Base-by-base conservation (phyloP, 495 filamentous ascomycete genomes). In the Tuber indicum region DNA sequence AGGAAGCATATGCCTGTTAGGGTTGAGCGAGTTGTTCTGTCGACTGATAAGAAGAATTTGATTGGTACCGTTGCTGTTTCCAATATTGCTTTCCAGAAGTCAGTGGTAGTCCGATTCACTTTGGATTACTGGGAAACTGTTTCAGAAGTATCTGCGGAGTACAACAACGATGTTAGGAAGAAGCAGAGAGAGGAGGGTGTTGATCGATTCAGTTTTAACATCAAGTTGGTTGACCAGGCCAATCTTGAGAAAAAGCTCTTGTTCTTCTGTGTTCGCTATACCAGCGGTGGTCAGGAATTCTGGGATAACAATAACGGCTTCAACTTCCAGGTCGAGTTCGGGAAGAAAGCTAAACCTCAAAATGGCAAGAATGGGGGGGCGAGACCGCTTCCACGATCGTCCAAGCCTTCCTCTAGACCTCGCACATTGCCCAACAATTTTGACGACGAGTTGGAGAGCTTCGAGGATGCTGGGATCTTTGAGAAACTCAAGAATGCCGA, bases 111-210 rank as follows among this genome's bases (percentile, higher is more conserved):
- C 84, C 90, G 96, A 43, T 99, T 99, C 83, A 98, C 96, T 0
- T 89, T 98, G 75, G 96, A 99, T 84, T 94, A 94, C 83, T 99
- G 96, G 96, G 96, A 95, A 86, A 99, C 96, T 0, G 94, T 94
- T 4, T 99, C 96, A 2, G 96, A 99, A 83, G 92, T 99, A 5
- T 87, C 88, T 62, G 96, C 94, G 14, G 94, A 97, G 81, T 99
- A 89, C 85, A 92, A 91, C 84, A 88, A 91, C 75, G 92, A 96
- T 85, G 88, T 94, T 46, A 88, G 90, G 17, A 91, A 89, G 58
- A 89, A 89, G 75, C 91, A 92, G 70, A 84, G 83, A 12, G 86
- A 90, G 21, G 89, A 91, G 81, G 90, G 91, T 45, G 92, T 90
- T 81, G 96, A 99, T 83, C 89, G 93, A 39, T 99, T 99, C 85